Base-by-base conservation (phyloP, 805 yeast species). In the Starmera dryadoides region DNA sequence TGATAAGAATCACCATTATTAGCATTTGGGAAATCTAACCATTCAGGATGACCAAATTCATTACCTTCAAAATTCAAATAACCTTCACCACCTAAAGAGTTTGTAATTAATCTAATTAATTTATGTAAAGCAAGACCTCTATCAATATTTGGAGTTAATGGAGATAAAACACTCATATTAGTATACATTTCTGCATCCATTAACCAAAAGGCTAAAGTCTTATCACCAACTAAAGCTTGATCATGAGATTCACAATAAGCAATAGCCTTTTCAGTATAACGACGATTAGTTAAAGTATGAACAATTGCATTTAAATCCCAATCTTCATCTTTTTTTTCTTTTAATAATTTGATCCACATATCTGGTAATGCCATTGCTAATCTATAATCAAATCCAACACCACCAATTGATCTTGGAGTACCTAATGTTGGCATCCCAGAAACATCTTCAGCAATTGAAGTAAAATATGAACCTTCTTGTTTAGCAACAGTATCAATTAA, bases 101-200 rank as follows among this genome's bases (percentile, higher is more conserved):
- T 89, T 1, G 98, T 91, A 18, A 89, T 52, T 40, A 93, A 69
- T 47, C 98, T 73, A 45, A 91, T 93, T 77, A 93, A 62, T 59
- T 91, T 91, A 64, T 91, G 98, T 45, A 91, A 69, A 16, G 96
- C 79, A 33, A 93, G 63, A 28, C 98, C 98, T 47, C 98, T 77
- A 53, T 88, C 95, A 46, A 91, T 71, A 11, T 81, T 74, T 4
- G 85, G 83, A 1, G 95, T 83, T 37, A 82, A 66, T 39, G 80
- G 85, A 1, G 86, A 66, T 34, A 89, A 55, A 2, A 70, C 70
- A 14, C 94, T 81, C 98, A 91, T 91, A 63, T 88, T 80, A 28
- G 97, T 91, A 62, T 91, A 91, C 98, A 91, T 89, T 49, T 89
- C 95, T 46, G 91, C 88, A 64, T 91, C 98, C 98, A 91, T 91